Base-by-base conservation (phyloP, 208 protist species). In the Tetramitus jugosus region DNA sequence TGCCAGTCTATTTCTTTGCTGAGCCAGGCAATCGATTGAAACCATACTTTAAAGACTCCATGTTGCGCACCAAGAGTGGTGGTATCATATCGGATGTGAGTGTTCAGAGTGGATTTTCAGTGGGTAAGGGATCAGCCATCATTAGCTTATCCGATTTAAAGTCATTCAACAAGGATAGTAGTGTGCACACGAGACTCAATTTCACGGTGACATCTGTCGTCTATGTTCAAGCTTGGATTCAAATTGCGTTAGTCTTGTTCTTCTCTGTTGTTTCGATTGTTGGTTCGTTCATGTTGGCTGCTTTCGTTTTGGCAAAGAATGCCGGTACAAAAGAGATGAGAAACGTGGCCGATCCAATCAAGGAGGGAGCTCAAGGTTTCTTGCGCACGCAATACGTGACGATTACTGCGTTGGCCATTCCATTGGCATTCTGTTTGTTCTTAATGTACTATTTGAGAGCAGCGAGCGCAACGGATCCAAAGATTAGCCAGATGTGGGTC, bases 181-280 rank as follows among this genome's bases (percentile, higher is more conserved):
- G n/a, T n/a, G n/a, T n/a, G n/a, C n/a, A n/a, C n/a, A n/a, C n/a
- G n/a, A n/a, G n/a, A n/a, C n/a, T n/a, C n/a, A n/a, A n/a, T n/a
- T n/a, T n/a, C n/a, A n/a, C n/a, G n/a, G n/a, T n/a, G n/a, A n/a
- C n/a, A n/a, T n/a, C n/a, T n/a, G n/a, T n/a, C n/a, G n/a, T n/a
- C n/a, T n/a, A n/a, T n/a, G n/a, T n/a, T n/a, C n/a, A 71, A 26
- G 65, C 65, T 20, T 71, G 65, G 65, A 40, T 20, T 33, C 65
- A 71, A 49, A 71, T 71, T 71, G 4, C 39, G 2, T 6, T 46
- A n/a, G 40, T 71, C 4, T 26, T 71, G 14, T 7, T 49, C n/a
- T 35, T 49, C 3, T 49, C 23, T 33, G 20, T 71, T 23, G 2
- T 49, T 7, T 71, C 39, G 8, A 49, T 71, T 1, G 39, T 71